A percentile compares a stretch with the other conserved stretches of the same genome.
These are phyloP conservation scores for Erodium trifolium DNA, from an alignment of 441 rosid genomes.

Conservation along the genomic window DNA sequence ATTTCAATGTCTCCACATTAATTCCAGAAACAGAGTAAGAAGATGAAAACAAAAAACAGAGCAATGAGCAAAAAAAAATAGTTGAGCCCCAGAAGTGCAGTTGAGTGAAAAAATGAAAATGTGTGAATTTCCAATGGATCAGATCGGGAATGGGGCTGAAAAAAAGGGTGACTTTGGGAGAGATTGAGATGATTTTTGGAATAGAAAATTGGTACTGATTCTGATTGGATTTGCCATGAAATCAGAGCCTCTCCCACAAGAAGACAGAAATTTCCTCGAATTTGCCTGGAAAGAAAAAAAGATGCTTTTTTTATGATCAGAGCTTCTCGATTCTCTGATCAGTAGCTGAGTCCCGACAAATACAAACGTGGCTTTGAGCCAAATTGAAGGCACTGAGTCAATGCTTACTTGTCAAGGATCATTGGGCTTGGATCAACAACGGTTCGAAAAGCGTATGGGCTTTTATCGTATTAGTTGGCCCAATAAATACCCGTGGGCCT, in stretches of 20 bases:
- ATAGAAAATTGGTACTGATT: neutral
- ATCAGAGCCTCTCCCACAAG: conserved; percentile 2
- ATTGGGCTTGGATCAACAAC: neutral
- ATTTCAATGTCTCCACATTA: neutral
- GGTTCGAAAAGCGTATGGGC: neutral
- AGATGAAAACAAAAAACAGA: neutral
- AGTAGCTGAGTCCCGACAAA: conserved; percentile 1
- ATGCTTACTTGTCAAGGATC: neutral
- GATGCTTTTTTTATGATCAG: neutral
- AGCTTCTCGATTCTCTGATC: neutral
- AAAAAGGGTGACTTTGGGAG: neutral
- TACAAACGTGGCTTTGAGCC: neutral
- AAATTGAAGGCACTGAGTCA: neutral
- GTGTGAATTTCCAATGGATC: conserved; percentile 1
- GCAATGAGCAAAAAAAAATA: neutral
- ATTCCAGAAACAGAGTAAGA: neutral
- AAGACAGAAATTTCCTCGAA: neutral
- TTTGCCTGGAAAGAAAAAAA: neutral
- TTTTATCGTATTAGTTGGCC: too few species aligned
- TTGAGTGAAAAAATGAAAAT: neutral
- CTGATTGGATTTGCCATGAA: neutral
- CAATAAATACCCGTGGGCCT: too few species aligned
- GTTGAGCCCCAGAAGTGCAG: neutral
- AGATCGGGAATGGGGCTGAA: neutral
- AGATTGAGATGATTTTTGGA: conserved; percentile 1